Evolutionary conservation across 139 green algal species (phyloP), one percentile per base, ranked within the genome.

Genomic region (Volvox africanus): DNA sequence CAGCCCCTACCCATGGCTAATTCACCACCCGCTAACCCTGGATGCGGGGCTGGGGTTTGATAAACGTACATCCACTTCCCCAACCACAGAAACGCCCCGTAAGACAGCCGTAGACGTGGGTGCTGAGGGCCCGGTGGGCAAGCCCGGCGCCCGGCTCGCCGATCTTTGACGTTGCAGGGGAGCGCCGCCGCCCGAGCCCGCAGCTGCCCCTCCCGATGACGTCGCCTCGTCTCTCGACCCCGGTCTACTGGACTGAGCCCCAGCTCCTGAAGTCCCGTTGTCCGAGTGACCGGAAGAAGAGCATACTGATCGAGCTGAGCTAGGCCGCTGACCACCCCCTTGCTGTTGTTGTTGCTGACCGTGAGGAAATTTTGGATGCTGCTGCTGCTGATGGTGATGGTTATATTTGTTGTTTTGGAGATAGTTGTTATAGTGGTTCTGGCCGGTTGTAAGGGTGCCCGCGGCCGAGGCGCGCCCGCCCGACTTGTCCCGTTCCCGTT

Each of bases 261-360:
- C 28, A 20, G 18, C 24, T 21, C 18, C 13, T 50, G 26, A 11
- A 32, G 12, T 18, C 85, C 65, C 69, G 18, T 55, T 33, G n/a
- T 89, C 85, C 12, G 86, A 91, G 33, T 80, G 76, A 28, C 76
- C 87, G 1, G 76, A 91, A 6, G 75, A 91, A 1, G 76, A 86
- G 36, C 87, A 91, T 0, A 55, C 61, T 0, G 75, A 85, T 0
- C 24, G 61, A 3, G 22, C 61, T 0, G 76, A 91, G 33, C 76
- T 28, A 2, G 61, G 32, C 5, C 86, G 71, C 50, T 80, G 84
- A 22, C 22, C 21, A 32, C 5, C 61, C 65, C 65, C 65, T 73
- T 30, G 28, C 35, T 88, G 82, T 62, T 65, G 80, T 30, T 81
- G 75, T 19, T 81, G 75, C 75, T 81, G 75, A 19, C 71, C 71